phyloP scores from a whole-genome alignment of 805 yeast genomes.

The Starmera caribaea region DNA sequence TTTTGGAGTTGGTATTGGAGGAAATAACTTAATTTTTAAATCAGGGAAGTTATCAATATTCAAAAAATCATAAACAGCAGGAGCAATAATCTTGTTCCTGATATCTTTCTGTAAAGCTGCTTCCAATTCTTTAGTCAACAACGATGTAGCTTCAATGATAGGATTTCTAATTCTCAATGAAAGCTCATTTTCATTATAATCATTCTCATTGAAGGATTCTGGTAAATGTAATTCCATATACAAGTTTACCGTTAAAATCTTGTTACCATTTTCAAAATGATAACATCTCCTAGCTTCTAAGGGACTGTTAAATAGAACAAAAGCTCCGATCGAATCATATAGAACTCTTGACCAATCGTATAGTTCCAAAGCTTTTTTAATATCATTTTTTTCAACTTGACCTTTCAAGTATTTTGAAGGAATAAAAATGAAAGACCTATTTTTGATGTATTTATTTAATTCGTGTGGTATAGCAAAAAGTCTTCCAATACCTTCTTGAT shows the following conservation, averaged over 20 bases:
- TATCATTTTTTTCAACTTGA: constrained; percentile 39
- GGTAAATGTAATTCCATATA: constrained; percentile 40
- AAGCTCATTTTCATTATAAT: constrained; percentile 6
- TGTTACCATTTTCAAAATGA: constrained; percentile 48
- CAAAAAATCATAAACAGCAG: constrained; percentile 51
- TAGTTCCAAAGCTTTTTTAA: constrained; percentile 46
- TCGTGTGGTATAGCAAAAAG: constrained; percentile 34
- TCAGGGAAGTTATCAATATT: constrained; percentile 51
- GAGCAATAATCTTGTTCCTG: constrained; percentile 62
- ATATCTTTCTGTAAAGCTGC: constrained; percentile 59
- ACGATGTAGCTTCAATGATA: constrained; percentile 47
- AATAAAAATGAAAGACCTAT: constrained; percentile 50
- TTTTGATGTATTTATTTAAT: constrained; percentile 37
- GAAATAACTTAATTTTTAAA: constrained; percentile 23
- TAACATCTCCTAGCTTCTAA: constrained; percentile 53
- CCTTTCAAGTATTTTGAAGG: constrained; percentile 33
- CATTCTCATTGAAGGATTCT: constrained; percentile 9
- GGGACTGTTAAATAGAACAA: constrained; percentile 53
- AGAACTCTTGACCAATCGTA: constrained; percentile 61
- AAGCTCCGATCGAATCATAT: constrained; percentile 57
- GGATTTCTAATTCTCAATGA: constrained; percentile 23
- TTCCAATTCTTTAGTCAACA: constrained; percentile 55
- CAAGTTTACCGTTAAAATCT: constrained; percentile 36
- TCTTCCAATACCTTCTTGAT: too few relatives aligned
- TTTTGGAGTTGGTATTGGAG: constrained; percentile 7